Conservation (phyloP, 2,329 filamentous ascomycete species). For the Trichoderma asperellum region DNA sequence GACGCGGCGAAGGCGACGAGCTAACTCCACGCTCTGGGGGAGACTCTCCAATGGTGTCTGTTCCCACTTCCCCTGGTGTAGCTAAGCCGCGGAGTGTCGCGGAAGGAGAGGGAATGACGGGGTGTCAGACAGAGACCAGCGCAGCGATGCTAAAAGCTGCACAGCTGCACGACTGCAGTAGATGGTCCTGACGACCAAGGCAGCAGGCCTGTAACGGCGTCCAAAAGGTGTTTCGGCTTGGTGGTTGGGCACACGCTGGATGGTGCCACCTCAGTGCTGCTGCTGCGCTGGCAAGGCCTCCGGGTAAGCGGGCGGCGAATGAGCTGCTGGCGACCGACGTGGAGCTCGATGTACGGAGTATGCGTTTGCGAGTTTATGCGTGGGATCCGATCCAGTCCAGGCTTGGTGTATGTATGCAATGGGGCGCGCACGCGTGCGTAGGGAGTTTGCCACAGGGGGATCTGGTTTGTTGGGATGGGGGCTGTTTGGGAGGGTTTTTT, state of each 20-base stretch:
- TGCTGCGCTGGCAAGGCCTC: constrained; percentile 24
- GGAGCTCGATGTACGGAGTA: constrained; percentile 24
- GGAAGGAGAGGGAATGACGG: constrained; percentile 21
- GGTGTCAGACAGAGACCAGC: constrained; percentile 20
- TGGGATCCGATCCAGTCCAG: constrained; percentile 21
- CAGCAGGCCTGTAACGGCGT: background rate
- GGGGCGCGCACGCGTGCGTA: constrained; percentile 16
- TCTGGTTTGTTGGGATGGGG: constrained; percentile 21
- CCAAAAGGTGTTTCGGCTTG: constrained; percentile 18
- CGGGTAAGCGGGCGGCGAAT: constrained; percentile 26
- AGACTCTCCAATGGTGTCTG: constrained; percentile 22
- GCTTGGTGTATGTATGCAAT: constrained; percentile 25
- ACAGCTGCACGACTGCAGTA: constrained; percentile 20
- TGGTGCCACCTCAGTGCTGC: constrained; percentile 27
- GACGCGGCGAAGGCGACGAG: constrained; percentile 4
- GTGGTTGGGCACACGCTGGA: constrained; percentile 25
- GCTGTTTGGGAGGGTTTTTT: background rate
- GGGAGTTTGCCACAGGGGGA: background rate
- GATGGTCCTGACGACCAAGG: background rate
- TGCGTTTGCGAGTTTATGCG: constrained; percentile 21
- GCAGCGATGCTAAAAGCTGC: constrained; percentile 19
- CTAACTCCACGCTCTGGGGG: constrained; percentile 15
- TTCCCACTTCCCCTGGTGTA: constrained; percentile 18
- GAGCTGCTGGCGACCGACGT: constrained; percentile 22
- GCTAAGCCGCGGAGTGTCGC: constrained; percentile 11